Conservation (phyloP, 2,329 filamentous ascomycete genomes). For the Keithomyces neogunnii region DNA sequence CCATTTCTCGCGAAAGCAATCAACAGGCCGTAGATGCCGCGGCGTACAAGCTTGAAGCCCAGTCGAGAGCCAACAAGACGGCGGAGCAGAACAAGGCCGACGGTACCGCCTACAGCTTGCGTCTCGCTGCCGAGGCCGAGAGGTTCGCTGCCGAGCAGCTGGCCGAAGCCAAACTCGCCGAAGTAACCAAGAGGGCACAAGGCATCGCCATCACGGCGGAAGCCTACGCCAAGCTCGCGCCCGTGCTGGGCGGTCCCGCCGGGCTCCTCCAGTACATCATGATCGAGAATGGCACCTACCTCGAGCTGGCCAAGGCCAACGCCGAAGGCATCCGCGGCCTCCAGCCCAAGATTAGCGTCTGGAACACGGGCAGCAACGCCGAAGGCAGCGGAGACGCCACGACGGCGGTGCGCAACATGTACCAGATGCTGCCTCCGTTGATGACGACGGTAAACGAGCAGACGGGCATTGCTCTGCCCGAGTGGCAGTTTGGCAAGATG, state of each 20-base stretch:
- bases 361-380: slow-evolving; percentile 63
- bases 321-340: slow-evolving; percentile 66
- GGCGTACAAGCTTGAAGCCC: slow-evolving; percentile 56
- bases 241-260: slow-evolving; percentile 68
- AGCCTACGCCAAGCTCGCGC: slow-evolving; percentile 64
- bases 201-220: slow-evolving; percentile 70
- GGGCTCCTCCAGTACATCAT: slow-evolving; percentile 79
- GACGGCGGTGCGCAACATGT: slow-evolving; percentile 61
- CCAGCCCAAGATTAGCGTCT: slow-evolving; percentile 83
- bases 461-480: slow-evolving; percentile 72
- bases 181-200: slow-evolving; percentile 65
- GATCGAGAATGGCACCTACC: slow-evolving; percentile 75
- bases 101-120: slow-evolving; percentile 41
- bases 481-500: slow-evolving; percentile 58
- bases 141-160: slow-evolving; percentile 33
- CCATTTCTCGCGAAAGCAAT: slow-evolving; percentile 57
- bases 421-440: slow-evolving; percentile 75
- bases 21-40: slow-evolving; percentile 60
- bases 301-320: slow-evolving; percentile 70
- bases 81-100: slow-evolving; percentile 44
- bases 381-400: slow-evolving; percentile 43
- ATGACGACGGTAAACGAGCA: slow-evolving; percentile 83
- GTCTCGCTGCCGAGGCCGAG: slow-evolving; percentile 34
- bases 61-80: slow-evolving; percentile 48
- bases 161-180: slow-evolving; percentile 51